A percentile compares a stretch with the other conserved stretches of the same genome.
Conservation (phyloP, 371 early-diverging fungal species). For the Rhizopus arrhizus region DNA sequence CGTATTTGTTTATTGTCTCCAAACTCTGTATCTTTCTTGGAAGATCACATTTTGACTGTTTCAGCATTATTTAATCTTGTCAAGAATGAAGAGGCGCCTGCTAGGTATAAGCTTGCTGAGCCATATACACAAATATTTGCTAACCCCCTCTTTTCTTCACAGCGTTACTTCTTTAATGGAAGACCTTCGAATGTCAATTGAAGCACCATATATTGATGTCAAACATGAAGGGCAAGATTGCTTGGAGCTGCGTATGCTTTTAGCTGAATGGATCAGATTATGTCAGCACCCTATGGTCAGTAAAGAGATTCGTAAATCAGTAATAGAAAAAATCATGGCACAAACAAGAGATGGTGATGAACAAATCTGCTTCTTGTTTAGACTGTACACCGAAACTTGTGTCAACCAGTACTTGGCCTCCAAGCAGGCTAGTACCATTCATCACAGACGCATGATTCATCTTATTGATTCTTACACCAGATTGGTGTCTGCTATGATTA, state of each 20-base stretch:
- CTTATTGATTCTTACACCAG: conserved; percentile 82
- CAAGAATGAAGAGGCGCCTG: conserved; percentile 64
- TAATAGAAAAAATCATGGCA: conserved; percentile 60
- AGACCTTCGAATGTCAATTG: conserved; percentile 23
- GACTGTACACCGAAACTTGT: conserved; percentile 81
- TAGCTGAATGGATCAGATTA: conserved; percentile 89
- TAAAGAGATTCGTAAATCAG: conserved; percentile 63
- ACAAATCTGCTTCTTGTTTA: conserved; percentile 79
- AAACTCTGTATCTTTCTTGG: conserved; percentile 53
- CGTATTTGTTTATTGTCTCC: conserved; percentile 70
- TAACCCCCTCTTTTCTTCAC: background rate
- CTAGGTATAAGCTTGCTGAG: conserved; percentile 26
- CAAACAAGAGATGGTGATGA: conserved; percentile 70
- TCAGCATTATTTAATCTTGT: conserved; percentile 65
- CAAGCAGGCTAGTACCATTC: conserved; percentile 37
- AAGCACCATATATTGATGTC: conserved; percentile 36
- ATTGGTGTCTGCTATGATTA: conserved; percentile 69
- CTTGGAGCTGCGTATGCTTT: conserved; percentile 67
- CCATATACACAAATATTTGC: conserved; percentile 19
- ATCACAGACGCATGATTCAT: conserved; percentile 60
- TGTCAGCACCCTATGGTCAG: conserved; percentile 79
- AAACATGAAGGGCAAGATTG: conserved; percentile 49
- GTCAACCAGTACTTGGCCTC: conserved; percentile 70
- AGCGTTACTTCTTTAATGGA: conserved; percentile 31
- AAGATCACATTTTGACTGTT: conserved; percentile 76